These are phyloP conservation scores for Dillenia suffruticosa DNA, from an alignment of 164 flowering plant genomes.

Conservation along the genomic window DNA sequence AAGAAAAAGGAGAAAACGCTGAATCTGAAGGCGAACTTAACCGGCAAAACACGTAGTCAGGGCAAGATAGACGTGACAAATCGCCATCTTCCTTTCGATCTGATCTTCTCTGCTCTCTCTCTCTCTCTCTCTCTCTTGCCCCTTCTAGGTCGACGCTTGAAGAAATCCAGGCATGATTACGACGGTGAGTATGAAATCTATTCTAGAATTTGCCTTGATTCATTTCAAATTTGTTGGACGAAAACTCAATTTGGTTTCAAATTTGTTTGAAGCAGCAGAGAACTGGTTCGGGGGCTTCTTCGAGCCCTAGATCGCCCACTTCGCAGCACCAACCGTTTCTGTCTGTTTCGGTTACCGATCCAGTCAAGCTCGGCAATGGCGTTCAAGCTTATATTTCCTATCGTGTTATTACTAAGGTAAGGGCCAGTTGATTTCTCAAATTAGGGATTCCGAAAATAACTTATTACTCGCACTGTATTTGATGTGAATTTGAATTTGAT, in stretches of 20 bases:
- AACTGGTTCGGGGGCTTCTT: constrained; percentile 53
- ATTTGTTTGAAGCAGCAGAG: constrained; percentile 45
- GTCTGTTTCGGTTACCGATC: constrained; percentile 84
- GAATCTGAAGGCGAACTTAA: too few species aligned
- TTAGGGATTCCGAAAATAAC: too few species aligned
- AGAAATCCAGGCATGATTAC: constrained; percentile 18
- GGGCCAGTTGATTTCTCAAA: neutral
- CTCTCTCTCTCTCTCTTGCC: constrained; percentile 6
- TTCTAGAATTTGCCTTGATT: constrained; percentile 4
- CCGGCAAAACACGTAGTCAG: too few species aligned
- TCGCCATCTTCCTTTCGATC: too few species aligned
- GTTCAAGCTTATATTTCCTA: constrained; percentile 97
- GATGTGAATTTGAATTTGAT: too few species aligned
- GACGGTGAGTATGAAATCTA: constrained; percentile 25
- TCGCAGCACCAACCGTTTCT: constrained; percentile 72
- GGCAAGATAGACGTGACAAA: too few species aligned
- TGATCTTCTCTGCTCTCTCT: too few species aligned
- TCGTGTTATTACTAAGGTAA: constrained; percentile 91
- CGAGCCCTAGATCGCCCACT: constrained; percentile 86
- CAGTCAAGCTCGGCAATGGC: constrained; percentile 96
- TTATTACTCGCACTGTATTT: too few species aligned
- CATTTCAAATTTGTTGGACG: neutral
- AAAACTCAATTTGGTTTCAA: constrained; percentile 1
- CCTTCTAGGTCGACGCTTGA: neutral
- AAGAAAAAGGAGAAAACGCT: too few species aligned